Evolutionary conservation across 305 asterid species (phyloP).

Genomic region (Fraxinus platypoda): DNA sequence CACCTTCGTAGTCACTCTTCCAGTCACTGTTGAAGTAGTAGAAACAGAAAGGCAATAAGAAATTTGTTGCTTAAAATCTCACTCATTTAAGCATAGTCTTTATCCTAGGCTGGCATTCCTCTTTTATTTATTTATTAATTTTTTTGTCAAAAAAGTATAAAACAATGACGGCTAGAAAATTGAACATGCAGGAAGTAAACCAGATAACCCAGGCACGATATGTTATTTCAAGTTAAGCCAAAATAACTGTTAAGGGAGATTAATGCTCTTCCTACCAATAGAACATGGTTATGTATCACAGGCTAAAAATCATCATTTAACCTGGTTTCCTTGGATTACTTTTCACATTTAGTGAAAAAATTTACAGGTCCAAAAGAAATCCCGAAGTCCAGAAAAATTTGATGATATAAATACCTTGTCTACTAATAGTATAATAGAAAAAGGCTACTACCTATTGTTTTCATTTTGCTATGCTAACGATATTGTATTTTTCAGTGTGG

Average conservation of each 20-base stretch:
- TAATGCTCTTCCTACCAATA: not conserved
- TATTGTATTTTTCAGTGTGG: not conserved
- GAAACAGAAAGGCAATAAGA: slow-evolving; percentile 19
- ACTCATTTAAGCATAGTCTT: not conserved
- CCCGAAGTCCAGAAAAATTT: not conserved
- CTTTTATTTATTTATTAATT: not conserved
- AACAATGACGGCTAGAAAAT: not conserved
- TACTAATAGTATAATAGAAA: not conserved
- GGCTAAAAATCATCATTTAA: not conserved
- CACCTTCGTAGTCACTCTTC: slow-evolving; percentile 90
- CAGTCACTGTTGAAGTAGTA: slow-evolving; percentile 60
- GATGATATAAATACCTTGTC: not conserved
- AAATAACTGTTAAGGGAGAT: not conserved
- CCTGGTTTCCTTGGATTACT: not conserved
- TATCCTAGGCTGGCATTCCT: not conserved
- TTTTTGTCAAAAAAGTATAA: not conserved
- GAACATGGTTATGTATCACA: not conserved
- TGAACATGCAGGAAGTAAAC: not conserved
- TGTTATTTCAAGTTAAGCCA: not conserved
- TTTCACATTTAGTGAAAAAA: not conserved
- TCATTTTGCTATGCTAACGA: not conserved
- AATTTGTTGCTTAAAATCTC: not conserved
- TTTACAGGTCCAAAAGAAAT: not conserved
- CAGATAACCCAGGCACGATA: not conserved
- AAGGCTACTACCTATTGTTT: not conserved